Conservation (phyloP, 2,329 filamentous ascomycete genomes). For the Claviceps citrina region DNA sequence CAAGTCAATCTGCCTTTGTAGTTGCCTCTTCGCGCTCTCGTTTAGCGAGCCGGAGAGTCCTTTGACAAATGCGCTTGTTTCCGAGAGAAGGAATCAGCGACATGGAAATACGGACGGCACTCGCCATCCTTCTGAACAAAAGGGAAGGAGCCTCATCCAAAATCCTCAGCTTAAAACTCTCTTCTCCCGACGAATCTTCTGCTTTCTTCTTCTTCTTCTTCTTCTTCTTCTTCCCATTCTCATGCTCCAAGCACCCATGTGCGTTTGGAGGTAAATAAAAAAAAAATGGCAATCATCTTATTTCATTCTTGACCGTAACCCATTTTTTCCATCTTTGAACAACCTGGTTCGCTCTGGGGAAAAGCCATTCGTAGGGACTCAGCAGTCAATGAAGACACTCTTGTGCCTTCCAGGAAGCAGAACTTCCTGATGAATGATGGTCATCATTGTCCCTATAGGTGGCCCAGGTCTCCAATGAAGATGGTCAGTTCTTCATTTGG, state of each 20-base stretch:
- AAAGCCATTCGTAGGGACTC: background rate
- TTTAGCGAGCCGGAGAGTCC: background rate
- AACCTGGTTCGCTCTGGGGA: background rate
- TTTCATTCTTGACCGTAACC: too few relatives aligned
- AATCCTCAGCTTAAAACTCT: background rate
- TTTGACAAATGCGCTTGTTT: background rate
- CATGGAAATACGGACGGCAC: too few relatives aligned
- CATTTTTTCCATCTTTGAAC: background rate
- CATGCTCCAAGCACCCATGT: background rate
- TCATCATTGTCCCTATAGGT: background rate
- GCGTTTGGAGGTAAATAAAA: background rate
- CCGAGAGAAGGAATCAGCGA: too few relatives aligned
- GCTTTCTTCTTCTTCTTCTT: background rate
- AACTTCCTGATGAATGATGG: background rate
- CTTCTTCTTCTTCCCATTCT: too few relatives aligned
- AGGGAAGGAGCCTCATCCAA: background rate
- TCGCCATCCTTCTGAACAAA: background rate
- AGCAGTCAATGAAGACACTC: constrained; percentile 1
- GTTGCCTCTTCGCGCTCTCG: background rate
- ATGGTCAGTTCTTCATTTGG: background rate
- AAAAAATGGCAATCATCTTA: background rate
- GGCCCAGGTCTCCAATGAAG: background rate
- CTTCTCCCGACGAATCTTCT: background rate
- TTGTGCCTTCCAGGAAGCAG: constrained; percentile 1
- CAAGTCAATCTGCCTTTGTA: too few relatives aligned